A percentile compares a stretch with the other conserved stretches of the same genome.
Conservation (phyloP, 176 grass and related monocot species). For the Tillandsia fasciculata region DNA sequence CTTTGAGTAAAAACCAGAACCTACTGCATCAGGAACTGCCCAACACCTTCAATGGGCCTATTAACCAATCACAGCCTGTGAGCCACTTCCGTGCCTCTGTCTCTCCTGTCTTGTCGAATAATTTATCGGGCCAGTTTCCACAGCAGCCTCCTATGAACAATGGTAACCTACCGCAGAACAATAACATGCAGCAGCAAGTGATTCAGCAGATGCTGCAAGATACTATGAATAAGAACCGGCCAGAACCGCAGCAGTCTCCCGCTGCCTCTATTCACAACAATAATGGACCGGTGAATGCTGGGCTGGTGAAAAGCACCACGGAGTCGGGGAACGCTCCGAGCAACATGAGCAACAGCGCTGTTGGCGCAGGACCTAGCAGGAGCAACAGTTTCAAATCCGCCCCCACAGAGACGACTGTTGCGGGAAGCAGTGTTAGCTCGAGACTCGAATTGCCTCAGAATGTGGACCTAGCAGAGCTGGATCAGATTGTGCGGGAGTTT, state of each 20-base stretch:
- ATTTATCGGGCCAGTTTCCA: neutral
- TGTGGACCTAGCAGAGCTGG: constrained; percentile 52
- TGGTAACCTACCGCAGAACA: neutral
- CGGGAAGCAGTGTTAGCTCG: constrained; percentile 28
- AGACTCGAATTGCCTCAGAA: constrained; percentile 22
- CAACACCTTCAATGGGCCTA: constrained; percentile 30
- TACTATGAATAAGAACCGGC: constrained; percentile 51
- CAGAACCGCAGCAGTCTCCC: constrained; percentile 22
- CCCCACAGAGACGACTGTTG: constrained; percentile 37
- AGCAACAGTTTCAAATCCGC: constrained; percentile 81
- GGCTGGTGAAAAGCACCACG: neutral
- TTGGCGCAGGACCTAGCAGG: constrained; percentile 3
- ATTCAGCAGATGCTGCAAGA: constrained; percentile 84
- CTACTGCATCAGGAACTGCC: constrained; percentile 50
- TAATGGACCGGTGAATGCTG: constrained; percentile 20
- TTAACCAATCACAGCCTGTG: constrained; percentile 16
- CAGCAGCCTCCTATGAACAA: neutral
- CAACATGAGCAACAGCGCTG: constrained; percentile 31
- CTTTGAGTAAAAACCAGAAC: constrained; percentile 30
- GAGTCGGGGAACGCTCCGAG: constrained; percentile 22
- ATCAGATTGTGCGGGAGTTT: constrained; percentile 55
- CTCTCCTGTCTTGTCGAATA: neutral
- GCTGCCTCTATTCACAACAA: constrained; percentile 29
- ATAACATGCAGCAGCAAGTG: constrained; percentile 67
- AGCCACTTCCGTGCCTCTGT: constrained; percentile 31